Base-by-base conservation (phyloP, 164 flowering plant genomes). In the Litsea cubeba region DNA sequence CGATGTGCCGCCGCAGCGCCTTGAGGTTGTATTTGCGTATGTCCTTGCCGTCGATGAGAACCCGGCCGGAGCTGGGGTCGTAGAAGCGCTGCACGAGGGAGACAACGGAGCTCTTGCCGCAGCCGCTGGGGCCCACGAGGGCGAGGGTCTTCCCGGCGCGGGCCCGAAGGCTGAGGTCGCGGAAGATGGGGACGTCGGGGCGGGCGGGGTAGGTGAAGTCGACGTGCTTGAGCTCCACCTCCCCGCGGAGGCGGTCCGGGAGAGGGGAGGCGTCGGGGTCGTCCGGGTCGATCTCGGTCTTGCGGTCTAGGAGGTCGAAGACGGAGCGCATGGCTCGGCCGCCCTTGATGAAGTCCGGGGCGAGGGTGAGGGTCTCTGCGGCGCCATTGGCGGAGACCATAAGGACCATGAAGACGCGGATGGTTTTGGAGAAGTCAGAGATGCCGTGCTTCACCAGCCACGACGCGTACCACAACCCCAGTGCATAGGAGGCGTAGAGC, bases 381-480 rank as follows among this genome's bases (percentile, higher is more conserved):
- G 98, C 99, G 62, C 98, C 98, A 76, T 95, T 95, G 71, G 99
- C 99, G 7, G 99, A 93, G 73, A 95, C 97, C 99, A 95, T 93
- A 69, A 95, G 98, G 73, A 95, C 98, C 97, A 95, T 91, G 85
- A 95, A 95, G 64, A 95, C 99, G 15, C 98, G 77, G 77, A 95
- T 95, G 25, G 98, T 89, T 74, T 92, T 92, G 2, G 99, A 93
- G 88, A 95, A 95, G 77, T 93, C 98, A 1, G 99, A 95, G 76
- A 93, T 87, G n/a, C 92, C 95, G 71, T 93, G 96, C 78, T 89
- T 93, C 60, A 95, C 99, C 14, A 95, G 97, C 97, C 97, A 92
- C 2, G 99, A 91, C 10, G 98, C 98, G 70, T 95, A 95, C 99
- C 99, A 95, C 18, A 95, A 87, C 30, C 98, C 98, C 2, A 95